Evolutionary conservation across 108 stramenopile genomes (phyloP), one percentile per base, ranked within the genome.

Genomic region (Discostella pseudostelligera): DNA sequence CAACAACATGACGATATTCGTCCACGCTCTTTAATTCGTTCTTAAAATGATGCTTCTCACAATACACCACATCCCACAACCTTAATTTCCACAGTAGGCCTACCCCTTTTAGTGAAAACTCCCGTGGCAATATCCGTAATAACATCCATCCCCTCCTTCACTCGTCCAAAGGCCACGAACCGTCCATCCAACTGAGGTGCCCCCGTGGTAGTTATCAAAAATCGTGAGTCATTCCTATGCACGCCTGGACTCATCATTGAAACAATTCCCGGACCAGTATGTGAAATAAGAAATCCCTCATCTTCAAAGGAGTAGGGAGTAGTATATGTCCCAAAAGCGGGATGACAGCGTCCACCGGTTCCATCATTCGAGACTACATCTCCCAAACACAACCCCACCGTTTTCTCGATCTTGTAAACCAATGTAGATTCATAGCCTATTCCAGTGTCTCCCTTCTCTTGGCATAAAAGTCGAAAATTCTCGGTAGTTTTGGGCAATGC

Each of bases 141-240:
- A 17, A 82, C 72, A 39, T 78, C 72, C 74, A 93, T 62, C 10
- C 84, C 85, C 57, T 82, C 83, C 72, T 82, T 83, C 49, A 96
- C 69, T 9, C 82, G 63, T 35, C 92, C 95, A 78, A 96, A 88
- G 8, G 90, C 85, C 3, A 92, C 83, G 65, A 82, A 80, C 47
- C 87, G 81, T 50, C 93, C 93, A 73, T 94, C 92, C 71, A 96
- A 53, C 67, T 96, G 95, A 21, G 82, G 84, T 11, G 83, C 80
- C 19, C 76, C 69, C 11, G 69, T 64, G 29, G 63, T 69, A 39
- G 81, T 85, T 20, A 94, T 67, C 37, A 92, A 62, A 63, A 94
- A 94, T 56, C 88, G 65, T 13, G 85, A 87, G 59, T 88, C 92
- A 50, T 94, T 89, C 63, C 77, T 79, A 26, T 89, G 72, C 10